Percentiles rank a stretch among this genome's conserved stretches.
Conservation (phyloP, 441 rosid genomes). For the Melastoma candidum region DNA sequence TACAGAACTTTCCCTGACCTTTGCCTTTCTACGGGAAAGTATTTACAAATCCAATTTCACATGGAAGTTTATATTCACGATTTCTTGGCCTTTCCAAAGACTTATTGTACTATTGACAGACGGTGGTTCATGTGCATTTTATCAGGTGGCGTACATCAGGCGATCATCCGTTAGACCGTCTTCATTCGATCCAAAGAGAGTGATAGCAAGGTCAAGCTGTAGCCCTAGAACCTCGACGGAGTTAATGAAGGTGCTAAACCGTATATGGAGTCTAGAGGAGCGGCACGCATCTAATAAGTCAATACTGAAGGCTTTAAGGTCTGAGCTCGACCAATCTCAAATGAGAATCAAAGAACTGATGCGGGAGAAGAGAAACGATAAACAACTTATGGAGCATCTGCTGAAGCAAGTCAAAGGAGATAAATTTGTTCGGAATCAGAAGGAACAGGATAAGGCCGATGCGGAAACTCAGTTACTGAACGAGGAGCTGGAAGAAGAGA, state of each 20-base stretch:
- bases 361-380: constrained; percentile 10
- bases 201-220: constrained; percentile 1
- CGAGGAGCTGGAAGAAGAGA: constrained; percentile 13
- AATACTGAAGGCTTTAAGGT: constrained; percentile 10
- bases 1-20: no score
- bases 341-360: constrained; percentile 14
- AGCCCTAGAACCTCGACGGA: constrained; percentile 11
- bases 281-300: constrained; percentile 12
- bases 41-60: no score
- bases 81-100: no score
- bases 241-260: constrained; percentile 14
- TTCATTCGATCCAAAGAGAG: constrained; percentile 4
- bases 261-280: constrained; percentile 18
- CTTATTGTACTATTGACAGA: no score
- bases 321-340: constrained; percentile 11
- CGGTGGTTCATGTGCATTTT: not conserved
- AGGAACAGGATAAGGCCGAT: constrained; percentile 4
- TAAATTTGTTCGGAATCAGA: constrained; percentile 1
- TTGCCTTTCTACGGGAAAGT: no score
- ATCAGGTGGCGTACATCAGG: constrained; percentile 15
- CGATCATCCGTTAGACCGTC: constrained; percentile 2
- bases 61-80: no score
- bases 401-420: constrained; percentile 6
- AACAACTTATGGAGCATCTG: constrained; percentile 8
- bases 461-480: constrained; percentile 8